Conservation (phyloP, 1,139 yeast species). For the Fermentozyma sake region DNA sequence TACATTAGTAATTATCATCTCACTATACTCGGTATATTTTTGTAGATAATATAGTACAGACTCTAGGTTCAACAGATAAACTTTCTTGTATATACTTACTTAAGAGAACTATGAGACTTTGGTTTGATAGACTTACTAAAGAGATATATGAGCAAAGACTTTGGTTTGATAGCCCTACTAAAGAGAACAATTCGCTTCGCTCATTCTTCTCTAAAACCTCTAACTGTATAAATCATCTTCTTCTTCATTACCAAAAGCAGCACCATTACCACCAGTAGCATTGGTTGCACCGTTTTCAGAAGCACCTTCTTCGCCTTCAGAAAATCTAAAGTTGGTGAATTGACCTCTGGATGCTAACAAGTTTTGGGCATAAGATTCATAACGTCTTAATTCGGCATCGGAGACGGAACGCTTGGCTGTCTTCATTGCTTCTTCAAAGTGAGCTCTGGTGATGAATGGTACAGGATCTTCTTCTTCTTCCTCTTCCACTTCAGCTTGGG, state of each 20-base stretch:
- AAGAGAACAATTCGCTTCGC: background rate
- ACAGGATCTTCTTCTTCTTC: slow-evolving; percentile 84
- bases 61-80: too few species aligned
- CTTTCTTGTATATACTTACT: too few species aligned
- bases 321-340: slow-evolving; percentile 70
- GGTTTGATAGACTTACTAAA: too few species aligned
- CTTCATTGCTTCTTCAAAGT: slow-evolving; percentile 99
- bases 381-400: slow-evolving; percentile 96
- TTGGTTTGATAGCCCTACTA: background rate
- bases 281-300: slow-evolving; percentile 42
- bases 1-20: too few species aligned
- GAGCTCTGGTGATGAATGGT: slow-evolving; percentile 88
- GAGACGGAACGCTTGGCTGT: slow-evolving; percentile 97
- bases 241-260: slow-evolving; percentile 67
- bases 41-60: too few species aligned
- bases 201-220: slow-evolving; percentile 1
- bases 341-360: slow-evolving; percentile 94
- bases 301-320: slow-evolving; percentile 38
- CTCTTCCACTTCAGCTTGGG: slow-evolving; percentile 38
- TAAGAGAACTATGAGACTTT: too few species aligned
- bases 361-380: slow-evolving; percentile 97
- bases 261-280: slow-evolving; percentile 86
- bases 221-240: slow-evolving; percentile 92
- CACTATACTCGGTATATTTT: too few species aligned
- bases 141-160: too few species aligned